Evolutionary conservation across 495 filamentous ascomycete genomes (phyloP), one percentile per base, ranked within the genome.

Genomic region (Haplographium delicatum): DNA sequence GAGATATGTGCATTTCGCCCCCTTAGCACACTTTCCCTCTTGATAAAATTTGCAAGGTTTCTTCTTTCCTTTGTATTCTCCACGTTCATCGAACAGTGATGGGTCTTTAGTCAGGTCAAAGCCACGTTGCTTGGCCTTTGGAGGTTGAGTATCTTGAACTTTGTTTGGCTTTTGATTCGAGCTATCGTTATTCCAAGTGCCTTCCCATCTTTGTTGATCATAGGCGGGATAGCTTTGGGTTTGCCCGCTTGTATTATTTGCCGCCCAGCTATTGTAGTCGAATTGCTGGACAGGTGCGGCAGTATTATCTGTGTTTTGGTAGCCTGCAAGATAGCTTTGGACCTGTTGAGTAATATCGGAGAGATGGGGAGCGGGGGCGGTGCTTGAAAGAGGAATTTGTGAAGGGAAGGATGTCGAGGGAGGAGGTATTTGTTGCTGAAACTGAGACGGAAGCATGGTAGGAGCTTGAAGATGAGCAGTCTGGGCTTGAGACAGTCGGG

Each of bases 1-100:
- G 37, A 86, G 73, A 67, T 81, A 96, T 1, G 87, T 93, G 64
- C 90, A 96, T 27, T 84, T 83, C 15, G 86, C 84, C 3, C 90
- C 90, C 65, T 95, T 93, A 15, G 74, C 72, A 67, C 90, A 96
- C 63, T 83, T 83, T 13, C 89, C 89, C 49, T 86, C 76, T 5
- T 76, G 70, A 73, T 76, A 96, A 66, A 89, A 95, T 41, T 75
- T 79, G 67, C 90, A 96, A 13, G 85, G 75, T 59, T 76, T 76
- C 9, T 76, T 78, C 11, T 57, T 62, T 48, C 44, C 38, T 50
- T 61, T 61, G 41, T 54, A 61, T 47, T 54, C 60, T 23, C 56
- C 56, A 30, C 49, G 50, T 16, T 56, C 49, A 18, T 57, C 56
- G 45, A 60, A 57, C 4, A 35, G 50, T 1, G 31, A 13, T 19